phyloP scores from a whole-genome alignment of 352 stramenopile species.

The Thraustochytrium sp. region DNA sequence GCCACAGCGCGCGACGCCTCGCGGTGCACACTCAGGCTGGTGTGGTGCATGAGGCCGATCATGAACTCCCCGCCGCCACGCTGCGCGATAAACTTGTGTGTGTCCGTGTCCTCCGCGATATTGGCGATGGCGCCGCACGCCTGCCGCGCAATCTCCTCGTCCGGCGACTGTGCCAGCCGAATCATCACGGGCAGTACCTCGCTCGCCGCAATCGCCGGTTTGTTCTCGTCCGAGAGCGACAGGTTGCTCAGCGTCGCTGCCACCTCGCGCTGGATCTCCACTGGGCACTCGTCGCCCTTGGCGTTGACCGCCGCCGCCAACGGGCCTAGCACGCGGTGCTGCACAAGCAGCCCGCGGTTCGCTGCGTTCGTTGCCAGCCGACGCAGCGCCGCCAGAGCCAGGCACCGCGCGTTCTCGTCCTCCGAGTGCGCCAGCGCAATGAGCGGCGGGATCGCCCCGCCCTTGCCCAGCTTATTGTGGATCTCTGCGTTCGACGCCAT shows the following conservation, averaged over 20 bases:
- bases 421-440: slow-evolving; percentile 76
- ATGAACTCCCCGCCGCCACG: slow-evolving; percentile 61
- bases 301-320: slow-evolving; percentile 65
- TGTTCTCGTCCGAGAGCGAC: slow-evolving; percentile 81
- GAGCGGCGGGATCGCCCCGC: slow-evolving; percentile 79
- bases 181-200: slow-evolving; percentile 65
- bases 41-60: slow-evolving; percentile 63
- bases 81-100: slow-evolving; percentile 75
- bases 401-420: slow-evolving; percentile 77
- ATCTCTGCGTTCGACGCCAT: slow-evolving; percentile 78
- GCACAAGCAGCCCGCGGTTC: slow-evolving; percentile 78
- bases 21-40: slow-evolving; percentile 81
- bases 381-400: slow-evolving; percentile 81
- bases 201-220: slow-evolving; percentile 70
- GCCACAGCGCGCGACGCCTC: slow-evolving; percentile 81
- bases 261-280: slow-evolving; percentile 90
- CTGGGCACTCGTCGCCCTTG: slow-evolving; percentile 63
- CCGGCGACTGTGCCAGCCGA: slow-evolving; percentile 71
- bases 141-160: slow-evolving; percentile 82
- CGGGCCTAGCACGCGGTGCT: slow-evolving; percentile 68
- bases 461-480: slow-evolving; percentile 73
- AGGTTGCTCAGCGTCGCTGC: slow-evolving; percentile 86
- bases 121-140: slow-evolving; percentile 85
- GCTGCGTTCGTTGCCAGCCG: slow-evolving; percentile 77
- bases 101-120: slow-evolving; percentile 85